phyloP scores from a whole-genome alignment of 306 rosid species.

The Potentilla sterilis region DNA sequence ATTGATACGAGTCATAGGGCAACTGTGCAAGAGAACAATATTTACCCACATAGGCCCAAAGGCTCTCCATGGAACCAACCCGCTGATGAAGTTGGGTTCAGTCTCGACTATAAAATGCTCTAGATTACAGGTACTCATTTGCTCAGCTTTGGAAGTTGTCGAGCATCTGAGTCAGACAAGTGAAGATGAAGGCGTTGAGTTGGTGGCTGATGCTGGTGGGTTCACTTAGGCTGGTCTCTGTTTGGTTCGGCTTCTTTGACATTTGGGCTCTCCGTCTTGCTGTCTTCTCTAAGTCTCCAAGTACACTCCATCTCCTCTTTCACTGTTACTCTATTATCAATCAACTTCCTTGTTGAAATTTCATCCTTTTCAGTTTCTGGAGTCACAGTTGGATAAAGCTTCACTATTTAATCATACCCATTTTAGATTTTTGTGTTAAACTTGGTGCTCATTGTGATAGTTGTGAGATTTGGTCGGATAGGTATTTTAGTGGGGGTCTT shows the following conservation, averaged over 20 bases:
- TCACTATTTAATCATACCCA: not conserved
- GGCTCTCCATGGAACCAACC: not conserved
- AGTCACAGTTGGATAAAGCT: not conserved
- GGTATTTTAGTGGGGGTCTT: not conserved
- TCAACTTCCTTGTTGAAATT: not conserved
- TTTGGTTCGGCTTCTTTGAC: slow-evolving; percentile 95
- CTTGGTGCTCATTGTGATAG: not conserved
- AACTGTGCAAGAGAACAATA: not conserved
- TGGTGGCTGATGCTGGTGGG: slow-evolving; percentile 88
- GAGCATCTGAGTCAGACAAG: not conserved
- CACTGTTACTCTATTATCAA: not conserved
- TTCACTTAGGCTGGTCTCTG: slow-evolving; percentile 78
- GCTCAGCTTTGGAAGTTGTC: not conserved
- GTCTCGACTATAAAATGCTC: not conserved
- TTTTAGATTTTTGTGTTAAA: not conserved
- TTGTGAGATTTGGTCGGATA: not conserved
- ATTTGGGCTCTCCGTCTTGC: slow-evolving; percentile 84
- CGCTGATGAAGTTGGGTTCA: not conserved
- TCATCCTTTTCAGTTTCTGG: not conserved
- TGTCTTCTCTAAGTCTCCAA: slow-evolving; percentile 69
- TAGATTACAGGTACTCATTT: not conserved
- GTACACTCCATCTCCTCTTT: slow-evolving; percentile 27
- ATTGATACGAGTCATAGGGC: too few species aligned
- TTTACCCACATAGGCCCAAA: not conserved
- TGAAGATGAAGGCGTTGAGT: slow-evolving; percentile 65